phyloP scores from a whole-genome alignment of 2,329 filamentous ascomycete genomes.

The Talaromyces funiculosus region DNA sequence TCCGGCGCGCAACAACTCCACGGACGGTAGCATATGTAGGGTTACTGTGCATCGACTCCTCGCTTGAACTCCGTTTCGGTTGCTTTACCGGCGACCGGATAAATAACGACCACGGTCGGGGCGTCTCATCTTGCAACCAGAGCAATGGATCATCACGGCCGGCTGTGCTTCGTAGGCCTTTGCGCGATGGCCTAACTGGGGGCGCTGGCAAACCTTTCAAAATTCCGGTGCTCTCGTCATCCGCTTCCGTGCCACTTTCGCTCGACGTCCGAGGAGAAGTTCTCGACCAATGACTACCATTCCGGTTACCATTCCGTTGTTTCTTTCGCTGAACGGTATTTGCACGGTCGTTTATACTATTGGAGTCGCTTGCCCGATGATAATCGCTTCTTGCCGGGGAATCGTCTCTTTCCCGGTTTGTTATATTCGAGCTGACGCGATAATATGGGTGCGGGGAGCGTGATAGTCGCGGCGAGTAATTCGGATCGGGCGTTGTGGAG shows the following conservation, averaged over 20 bases:
- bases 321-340: constrained; percentile 26
- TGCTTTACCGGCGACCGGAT: constrained; percentile 25
- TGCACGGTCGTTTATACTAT: not conserved
- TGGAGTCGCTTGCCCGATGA: constrained; percentile 1
- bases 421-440: constrained; percentile 49
- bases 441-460: constrained; percentile 15
- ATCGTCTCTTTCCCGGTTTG: constrained; percentile 43
- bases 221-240: constrained; percentile 74
- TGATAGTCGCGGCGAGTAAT: constrained; percentile 8
- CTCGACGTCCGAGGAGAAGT: constrained; percentile 58
- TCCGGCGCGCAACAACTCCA: constrained; percentile 24
- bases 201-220: constrained; percentile 80
- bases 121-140: constrained; percentile 26
- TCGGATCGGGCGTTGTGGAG: not conserved
- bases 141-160: constrained; percentile 20
- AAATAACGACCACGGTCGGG: constrained; percentile 28
- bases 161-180: constrained; percentile 59
- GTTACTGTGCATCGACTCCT: constrained; percentile 16
- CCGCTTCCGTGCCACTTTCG: constrained; percentile 90
- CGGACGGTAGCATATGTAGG: not conserved
- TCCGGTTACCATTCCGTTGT: constrained; percentile 21
- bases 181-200: constrained; percentile 60
- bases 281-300: constrained; percentile 29
- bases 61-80: constrained; percentile 28
- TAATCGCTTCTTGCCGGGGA: constrained; percentile 16